Evolutionary conservation across 1,284 basidiomycete species (phyloP), one percentile per base, ranked within the genome.

Genomic region (Microbotryum saponariae): DNA sequence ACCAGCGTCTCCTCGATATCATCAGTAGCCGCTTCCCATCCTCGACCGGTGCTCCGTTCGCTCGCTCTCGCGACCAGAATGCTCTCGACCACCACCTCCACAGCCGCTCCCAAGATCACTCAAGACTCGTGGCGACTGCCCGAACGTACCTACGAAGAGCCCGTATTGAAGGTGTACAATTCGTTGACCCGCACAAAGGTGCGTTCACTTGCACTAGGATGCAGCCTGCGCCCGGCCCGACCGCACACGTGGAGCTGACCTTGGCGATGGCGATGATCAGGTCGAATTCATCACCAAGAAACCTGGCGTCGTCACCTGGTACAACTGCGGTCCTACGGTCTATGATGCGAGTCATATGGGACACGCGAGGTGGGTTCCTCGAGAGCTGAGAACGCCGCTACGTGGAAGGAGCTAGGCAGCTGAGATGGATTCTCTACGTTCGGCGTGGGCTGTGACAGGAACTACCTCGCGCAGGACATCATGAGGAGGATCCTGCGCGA

Each of bases 311-410:
- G 87, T 98, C 21, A 96, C 96, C 73, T 99, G 96, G 96, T 71
- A 72, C 66, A 71, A 70, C 55, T 74, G 73, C 61, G 93, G 96
- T 8, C 96, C 96, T n/a, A 99, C 96, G 1, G 96, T 99, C 8
- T 99, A 99, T 75, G 96, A 98, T 80, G 85, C 91, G 16, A 89
- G 91, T 51, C 96, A 98, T 76, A 94, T 99, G 91, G 96, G 96
- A 5, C 96, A 99, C 79, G 96, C 96, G 8, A 85, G 92, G 92
- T 93, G 6, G 2, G 31, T 31, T 31, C 1, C 7, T 31, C 31
- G 9, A 31, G 1, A 31, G 8, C 31, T 9, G 8, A 31, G 31
- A 10, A 9, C 9, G 31, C 31, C 9, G 31, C 31, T 8, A 31
- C 31, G 31, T 31, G 31, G 31, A 31, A 10, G 2, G 2, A 31